Evolutionary conservation across 2,329 filamentous ascomycete genomes (phyloP).

Genomic region (Paradendryphiella salina): DNA sequence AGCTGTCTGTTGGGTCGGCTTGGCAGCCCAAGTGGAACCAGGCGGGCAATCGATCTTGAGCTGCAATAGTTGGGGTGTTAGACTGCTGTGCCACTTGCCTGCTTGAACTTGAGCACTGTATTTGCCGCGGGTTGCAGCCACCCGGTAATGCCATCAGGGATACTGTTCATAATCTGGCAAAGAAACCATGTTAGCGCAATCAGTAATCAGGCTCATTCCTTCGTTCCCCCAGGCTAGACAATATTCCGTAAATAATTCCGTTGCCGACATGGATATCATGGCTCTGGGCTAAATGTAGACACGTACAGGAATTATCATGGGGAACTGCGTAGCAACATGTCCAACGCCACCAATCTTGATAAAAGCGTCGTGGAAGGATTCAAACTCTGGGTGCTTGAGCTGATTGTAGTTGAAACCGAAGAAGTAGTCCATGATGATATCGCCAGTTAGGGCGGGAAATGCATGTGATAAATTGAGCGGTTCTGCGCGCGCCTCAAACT

Average conservation of each 20-base stretch:
- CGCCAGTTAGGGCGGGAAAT: conserved; percentile 50
- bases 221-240: background rate
- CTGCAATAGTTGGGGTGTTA: too few species aligned
- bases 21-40: background rate
- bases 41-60: too few species aligned
- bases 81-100: conserved; percentile 21
- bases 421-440: conserved; percentile 53
- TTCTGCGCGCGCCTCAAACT: conserved; percentile 37
- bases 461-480: conserved; percentile 38
- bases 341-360: conserved; percentile 37
- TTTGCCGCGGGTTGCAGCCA: conserved; percentile 41
- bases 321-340: conserved; percentile 42
- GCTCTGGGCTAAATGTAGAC: background rate
- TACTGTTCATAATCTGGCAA: conserved; percentile 40
- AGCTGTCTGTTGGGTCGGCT: background rate
- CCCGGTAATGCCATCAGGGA: conserved; percentile 36
- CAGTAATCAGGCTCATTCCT: background rate
- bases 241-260: background rate
- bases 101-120: conserved; percentile 37
- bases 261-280: background rate
- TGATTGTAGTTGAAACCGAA: conserved; percentile 43
- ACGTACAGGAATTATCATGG: conserved; percentile 35
- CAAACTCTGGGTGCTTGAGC: conserved; percentile 41
- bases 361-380: conserved; percentile 43
- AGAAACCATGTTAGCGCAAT: background rate